These are phyloP conservation scores for Termitomyces sp. DNA, from an alignment of 768 basidiomycete genomes.

Conservation along the genomic window DNA sequence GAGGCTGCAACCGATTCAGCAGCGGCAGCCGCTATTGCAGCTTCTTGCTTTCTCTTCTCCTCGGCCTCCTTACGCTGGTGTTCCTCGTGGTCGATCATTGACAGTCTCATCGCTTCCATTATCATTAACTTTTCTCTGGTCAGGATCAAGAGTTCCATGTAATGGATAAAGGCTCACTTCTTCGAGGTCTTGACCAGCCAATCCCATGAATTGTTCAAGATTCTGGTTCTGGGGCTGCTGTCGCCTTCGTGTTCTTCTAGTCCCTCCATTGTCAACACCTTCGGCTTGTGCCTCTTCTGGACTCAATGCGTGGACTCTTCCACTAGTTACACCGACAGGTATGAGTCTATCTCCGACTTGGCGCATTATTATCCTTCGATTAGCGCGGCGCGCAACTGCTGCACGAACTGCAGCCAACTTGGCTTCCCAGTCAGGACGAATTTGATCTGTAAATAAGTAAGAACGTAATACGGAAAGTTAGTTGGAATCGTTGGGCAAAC, in stretches of 20 bases:
- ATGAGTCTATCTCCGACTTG: conserved; percentile 97
- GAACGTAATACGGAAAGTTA: neutral
- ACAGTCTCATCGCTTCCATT: conserved; percentile 98
- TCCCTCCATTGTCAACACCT: conserved; percentile 26
- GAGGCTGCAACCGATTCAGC: conserved; percentile 16
- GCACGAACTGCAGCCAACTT: conserved; percentile 93
- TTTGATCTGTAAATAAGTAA: conserved; percentile 60
- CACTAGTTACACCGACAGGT: conserved; percentile 94
- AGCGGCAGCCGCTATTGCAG: conserved; percentile 27
- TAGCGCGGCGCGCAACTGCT: conserved; percentile 92
- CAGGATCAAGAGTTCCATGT: neutral
- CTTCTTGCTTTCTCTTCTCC: conserved; percentile 48
- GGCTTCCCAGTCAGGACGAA: conserved; percentile 97
- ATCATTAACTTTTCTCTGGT: conserved; percentile 72
- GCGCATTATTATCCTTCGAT: conserved; percentile 95
- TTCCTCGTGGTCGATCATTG: conserved; percentile 91
- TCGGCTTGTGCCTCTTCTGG: conserved; percentile 49
- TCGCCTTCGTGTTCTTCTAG: conserved; percentile 56
- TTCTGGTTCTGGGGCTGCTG: conserved; percentile 45
- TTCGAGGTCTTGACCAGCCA: conserved; percentile 86
- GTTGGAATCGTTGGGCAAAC: conserved; percentile 33
- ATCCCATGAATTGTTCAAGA: conserved; percentile 64
- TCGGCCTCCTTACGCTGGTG: conserved; percentile 76
- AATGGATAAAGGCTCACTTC: conserved; percentile 52
- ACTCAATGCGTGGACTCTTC: conserved; percentile 64